Conservation (phyloP, 768 basidiomycete genomes). For the Auricularia sp. region DNA sequence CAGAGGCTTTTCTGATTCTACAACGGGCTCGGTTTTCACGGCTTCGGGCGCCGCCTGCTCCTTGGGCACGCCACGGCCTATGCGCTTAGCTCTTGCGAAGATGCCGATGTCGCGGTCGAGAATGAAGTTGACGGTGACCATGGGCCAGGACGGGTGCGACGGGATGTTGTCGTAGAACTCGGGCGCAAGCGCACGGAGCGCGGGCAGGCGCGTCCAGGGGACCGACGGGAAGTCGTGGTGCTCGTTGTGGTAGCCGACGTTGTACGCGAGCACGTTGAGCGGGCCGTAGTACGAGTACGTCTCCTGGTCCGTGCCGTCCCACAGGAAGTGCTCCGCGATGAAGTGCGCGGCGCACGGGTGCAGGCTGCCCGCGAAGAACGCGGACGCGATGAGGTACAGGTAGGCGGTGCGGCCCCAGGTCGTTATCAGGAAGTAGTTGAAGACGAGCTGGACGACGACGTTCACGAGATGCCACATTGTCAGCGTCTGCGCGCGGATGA, state of each 20-base stretch:
- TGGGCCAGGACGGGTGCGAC: constrained; percentile 85
- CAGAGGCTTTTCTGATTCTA: background rate
- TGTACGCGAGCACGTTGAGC: constrained; percentile 85
- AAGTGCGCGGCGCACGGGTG: constrained; percentile 97
- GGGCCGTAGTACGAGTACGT: constrained; percentile 96
- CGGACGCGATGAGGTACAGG: constrained; percentile 76
- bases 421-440: constrained; percentile 60
- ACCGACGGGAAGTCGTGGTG: constrained; percentile 98
- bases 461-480: constrained; percentile 85
- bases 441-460: constrained; percentile 52
- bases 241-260: constrained; percentile 98
- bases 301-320: constrained; percentile 88
- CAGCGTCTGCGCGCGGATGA: constrained; percentile 73
- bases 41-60: background rate
- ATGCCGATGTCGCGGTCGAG: constrained; percentile 82
- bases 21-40: background rate
- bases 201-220: constrained; percentile 88
- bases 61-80: constrained; percentile 18
- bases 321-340: constrained; percentile 94
- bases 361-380: constrained; percentile 92
- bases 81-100: constrained; percentile 76
- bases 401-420: constrained; percentile 34
- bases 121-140: constrained; percentile 92
- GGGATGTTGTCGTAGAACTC: constrained; percentile 90
- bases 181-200: constrained; percentile 70